Base-by-base conservation (phyloP, 805 yeast species). In the Candida nitratophila region DNA sequence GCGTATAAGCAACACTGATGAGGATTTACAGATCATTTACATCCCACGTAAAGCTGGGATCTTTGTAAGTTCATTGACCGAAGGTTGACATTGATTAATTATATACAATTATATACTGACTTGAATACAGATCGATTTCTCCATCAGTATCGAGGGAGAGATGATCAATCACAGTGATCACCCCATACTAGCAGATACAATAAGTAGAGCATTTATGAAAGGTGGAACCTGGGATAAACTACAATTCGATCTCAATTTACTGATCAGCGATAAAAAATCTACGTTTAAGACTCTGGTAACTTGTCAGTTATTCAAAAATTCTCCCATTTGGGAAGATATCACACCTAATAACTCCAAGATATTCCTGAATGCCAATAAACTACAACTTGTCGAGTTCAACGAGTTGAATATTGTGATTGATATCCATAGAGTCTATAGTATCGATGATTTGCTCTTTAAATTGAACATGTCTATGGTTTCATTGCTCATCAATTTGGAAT, bases 391-490 rank as follows among this genome's bases (percentile, higher is more conserved):
- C 31, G 34, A 17, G 32, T 38, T 17, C 11, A 14, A 16, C 19
- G 16, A 34, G 20, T 19, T 34, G 24, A 17, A 34, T 19, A 20
- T 34, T 17, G 4, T 3, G 11, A 19, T 34, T 5, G 20, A 34
- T 4, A 4, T 19, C 4, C 19, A 24, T 9, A 19, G 7, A 11
- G 11, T 19, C 12, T 4, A 19, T 8, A 10, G 10, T 20, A 4
- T 34, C 3, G 12, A 34, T 3, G 7, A 19, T 11, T 19, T 34
- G n/a, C 7, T 5, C 9, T 34, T 34, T 12, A 19, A 55, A 44
- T 47, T 61, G 31, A 63, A 64, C 43, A 57, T 55, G 40, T 37
- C 54, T 11, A 44, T 61, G 50, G 44, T 54, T 11, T 49, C 60
- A 39, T 47, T 52, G 24, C 50, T 52, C 16, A 12, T 57, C 29